Base-by-base conservation (phyloP, 2,329 filamentous ascomycete species). In the Dissoconium aciculare region DNA sequence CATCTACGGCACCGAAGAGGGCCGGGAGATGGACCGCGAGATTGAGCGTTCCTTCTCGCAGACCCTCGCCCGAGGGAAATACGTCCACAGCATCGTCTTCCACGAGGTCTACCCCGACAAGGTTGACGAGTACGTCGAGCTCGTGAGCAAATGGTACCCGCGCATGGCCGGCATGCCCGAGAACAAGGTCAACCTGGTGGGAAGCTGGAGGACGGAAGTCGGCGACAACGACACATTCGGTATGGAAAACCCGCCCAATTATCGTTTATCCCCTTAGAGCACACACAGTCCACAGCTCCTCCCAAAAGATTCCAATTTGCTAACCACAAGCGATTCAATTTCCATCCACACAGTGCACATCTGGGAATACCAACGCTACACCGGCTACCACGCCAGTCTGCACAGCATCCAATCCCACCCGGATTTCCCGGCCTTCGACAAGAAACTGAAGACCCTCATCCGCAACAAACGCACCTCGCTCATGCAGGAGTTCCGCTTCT, bases 401-500 rank as follows among this genome's bases (percentile, higher is more conserved):
- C 71, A 94, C 62, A 72, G 69, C 45, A 93, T 95, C 43, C 74
- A 81, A 37, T 63, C 68, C 45, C 82, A 92, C 49, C 79, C 82
- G 40, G 83, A 84, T 11, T 95, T 83, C 55, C 62, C 74, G 43
- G 77, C 71, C 6, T 94, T 94, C 52, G 82, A 93, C 53, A 63
- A 63, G 40, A 80, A 87, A 59, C 75, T 98, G 31, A 85, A 84
- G 58, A 67, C 63, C n/a, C 64, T 95, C 39, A 87, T 98, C 52
- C 74, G 67, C 36, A 72, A 72, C 40, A 95, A 93, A 64, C 74
- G 76, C 44, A 79, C 78, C 4, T 94, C 85, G 0, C 69, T 98
- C 30, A 98, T 98, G 89, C 89, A 98, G 57, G 89, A 98, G 58
- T 98, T 98, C 60, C 93, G 85, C 19, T 98, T 98, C 69, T 98